A percentile compares a stretch with the other conserved stretches of the same genome.
Conservation (phyloP, 352 stramenopile genomes). For the Phytophthora uliginosa region DNA sequence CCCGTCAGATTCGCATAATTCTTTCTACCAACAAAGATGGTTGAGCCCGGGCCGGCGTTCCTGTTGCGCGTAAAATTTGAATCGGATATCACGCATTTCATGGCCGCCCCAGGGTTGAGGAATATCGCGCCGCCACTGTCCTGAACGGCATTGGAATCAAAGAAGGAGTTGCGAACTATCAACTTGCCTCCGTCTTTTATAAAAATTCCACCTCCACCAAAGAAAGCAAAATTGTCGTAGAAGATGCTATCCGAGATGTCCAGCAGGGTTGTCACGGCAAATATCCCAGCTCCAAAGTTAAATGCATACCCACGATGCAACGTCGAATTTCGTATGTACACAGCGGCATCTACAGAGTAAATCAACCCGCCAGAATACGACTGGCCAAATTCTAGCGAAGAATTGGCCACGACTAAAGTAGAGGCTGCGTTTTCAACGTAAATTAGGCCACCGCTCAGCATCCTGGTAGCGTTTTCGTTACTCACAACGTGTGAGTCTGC, state of each 20-base stretch:
- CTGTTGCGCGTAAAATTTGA: slow-evolving; percentile 52
- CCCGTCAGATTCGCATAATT: slow-evolving; percentile 39
- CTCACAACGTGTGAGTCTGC: slow-evolving; percentile 41
- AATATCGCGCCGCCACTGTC: slow-evolving; percentile 60
- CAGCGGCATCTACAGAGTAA: slow-evolving; percentile 39
- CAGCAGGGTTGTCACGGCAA: slow-evolving; percentile 30
- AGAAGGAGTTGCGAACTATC: slow-evolving; percentile 18
- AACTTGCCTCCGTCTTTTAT: slow-evolving; percentile 46
- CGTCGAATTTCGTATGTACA: slow-evolving; percentile 46
- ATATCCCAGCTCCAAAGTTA: slow-evolving; percentile 71
- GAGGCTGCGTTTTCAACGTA: slow-evolving; percentile 49
- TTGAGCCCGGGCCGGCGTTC: slow-evolving; percentile 62
- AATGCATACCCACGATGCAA: slow-evolving; percentile 44
- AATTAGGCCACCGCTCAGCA: slow-evolving; percentile 49
- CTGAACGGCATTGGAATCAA: slow-evolving; percentile 51
- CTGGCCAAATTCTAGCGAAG: slow-evolving; percentile 45
- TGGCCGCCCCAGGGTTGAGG: slow-evolving; percentile 43
- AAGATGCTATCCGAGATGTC: slow-evolving; percentile 39
- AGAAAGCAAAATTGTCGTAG: slow-evolving; percentile 61
- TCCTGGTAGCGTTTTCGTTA: slow-evolving; percentile 37
- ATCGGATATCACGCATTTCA: slow-evolving; percentile 32
- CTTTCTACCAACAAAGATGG: slow-evolving; percentile 66
- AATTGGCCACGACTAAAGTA: slow-evolving; percentile 45
- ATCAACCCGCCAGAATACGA: slow-evolving; percentile 57
- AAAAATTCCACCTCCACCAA: slow-evolving; percentile 69